Percentiles rank a stretch among this genome's conserved stretches.
phyloP scores from a whole-genome alignment of 805 yeast genomes.

The Teunomyces funiuensis region DNA sequence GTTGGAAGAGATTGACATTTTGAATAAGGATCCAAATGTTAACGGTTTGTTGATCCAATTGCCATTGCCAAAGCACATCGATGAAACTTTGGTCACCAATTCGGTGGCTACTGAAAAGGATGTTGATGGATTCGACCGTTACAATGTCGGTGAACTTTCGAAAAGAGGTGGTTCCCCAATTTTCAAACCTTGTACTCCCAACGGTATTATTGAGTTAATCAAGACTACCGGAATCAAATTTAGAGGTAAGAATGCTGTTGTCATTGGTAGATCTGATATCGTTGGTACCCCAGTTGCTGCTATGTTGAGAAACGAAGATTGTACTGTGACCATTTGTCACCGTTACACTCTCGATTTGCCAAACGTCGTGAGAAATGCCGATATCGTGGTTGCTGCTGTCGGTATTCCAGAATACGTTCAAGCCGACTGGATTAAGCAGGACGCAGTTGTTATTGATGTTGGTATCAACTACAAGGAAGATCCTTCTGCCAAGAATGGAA shows the following conservation, averaged over 20 bases:
- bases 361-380: constrained; percentile 62
- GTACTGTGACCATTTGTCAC: constrained; percentile 87
- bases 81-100: constrained; percentile 78
- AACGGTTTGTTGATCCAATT: constrained; percentile 89
- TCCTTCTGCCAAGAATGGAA: constrained; percentile 70
- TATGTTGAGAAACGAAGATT: constrained; percentile 72
- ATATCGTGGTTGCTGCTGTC: constrained; percentile 87
- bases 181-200: constrained; percentile 93
- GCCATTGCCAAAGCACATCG: constrained; percentile 79
- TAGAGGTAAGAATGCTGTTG: constrained; percentile 84
- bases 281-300: constrained; percentile 94
- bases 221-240: constrained; percentile 65
- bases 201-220: constrained; percentile 82
- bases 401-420: constrained; percentile 83
- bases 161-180: constrained; percentile 81
- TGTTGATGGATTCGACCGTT: constrained; percentile 91
- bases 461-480: constrained; percentile 91
- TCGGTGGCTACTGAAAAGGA: constrained; percentile 83
- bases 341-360: constrained; percentile 67
- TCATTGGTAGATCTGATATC: constrained; percentile 91
- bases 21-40: constrained; percentile 73
- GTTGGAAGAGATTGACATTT: constrained; percentile 54
- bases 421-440: constrained; percentile 85
- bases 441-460: constrained; percentile 86
- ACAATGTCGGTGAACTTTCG: constrained; percentile 86